phyloP scores from a whole-genome alignment of 148 eudicot genomes.

The Nepenthes mirabilis region DNA sequence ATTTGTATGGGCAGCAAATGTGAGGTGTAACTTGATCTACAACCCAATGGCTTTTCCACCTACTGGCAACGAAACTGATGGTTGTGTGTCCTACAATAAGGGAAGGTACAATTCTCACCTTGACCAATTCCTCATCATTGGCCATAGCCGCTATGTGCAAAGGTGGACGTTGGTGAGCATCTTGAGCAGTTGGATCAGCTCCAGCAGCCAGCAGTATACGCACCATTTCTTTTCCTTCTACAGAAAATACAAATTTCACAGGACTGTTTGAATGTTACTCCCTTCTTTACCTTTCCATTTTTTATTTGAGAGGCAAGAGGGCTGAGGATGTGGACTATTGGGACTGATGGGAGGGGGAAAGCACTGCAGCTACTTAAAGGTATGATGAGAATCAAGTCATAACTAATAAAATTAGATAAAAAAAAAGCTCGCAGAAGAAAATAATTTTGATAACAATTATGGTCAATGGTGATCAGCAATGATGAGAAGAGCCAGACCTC shows the following conservation, averaged over 20 bases:
- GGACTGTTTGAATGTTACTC: neutral
- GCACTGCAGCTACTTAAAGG: too few relatives aligned
- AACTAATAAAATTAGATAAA: too few relatives aligned
- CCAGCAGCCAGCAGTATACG: constrained; percentile 75
- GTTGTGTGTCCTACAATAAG: neutral
- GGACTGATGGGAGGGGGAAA: too few relatives aligned
- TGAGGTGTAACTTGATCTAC: neutral
- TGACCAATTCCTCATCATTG: constrained; percentile 78
- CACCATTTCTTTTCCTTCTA: constrained; percentile 94
- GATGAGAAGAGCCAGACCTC: too few relatives aligned
- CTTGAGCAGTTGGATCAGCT: constrained; percentile 83
- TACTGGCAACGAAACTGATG: neutral
- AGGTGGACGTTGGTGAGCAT: constrained; percentile 72
- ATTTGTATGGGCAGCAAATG: neutral
- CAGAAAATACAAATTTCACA: constrained; percentile 7
- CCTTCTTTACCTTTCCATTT: too few relatives aligned
- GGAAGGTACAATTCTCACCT: constrained; percentile 32
- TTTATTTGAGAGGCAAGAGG: too few relatives aligned
- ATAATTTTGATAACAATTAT: too few relatives aligned
- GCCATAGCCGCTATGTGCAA: constrained; percentile 94
- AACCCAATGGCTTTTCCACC: constrained; percentile 1
- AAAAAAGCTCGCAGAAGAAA: too few relatives aligned
- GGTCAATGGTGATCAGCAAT: too few relatives aligned
- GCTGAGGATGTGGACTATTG: too few relatives aligned
- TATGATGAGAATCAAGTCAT: too few relatives aligned